These are phyloP conservation scores for Metschnikowia baotianmanensis DNA, from an alignment of 805 yeast species.

Conservation along the genomic window DNA sequence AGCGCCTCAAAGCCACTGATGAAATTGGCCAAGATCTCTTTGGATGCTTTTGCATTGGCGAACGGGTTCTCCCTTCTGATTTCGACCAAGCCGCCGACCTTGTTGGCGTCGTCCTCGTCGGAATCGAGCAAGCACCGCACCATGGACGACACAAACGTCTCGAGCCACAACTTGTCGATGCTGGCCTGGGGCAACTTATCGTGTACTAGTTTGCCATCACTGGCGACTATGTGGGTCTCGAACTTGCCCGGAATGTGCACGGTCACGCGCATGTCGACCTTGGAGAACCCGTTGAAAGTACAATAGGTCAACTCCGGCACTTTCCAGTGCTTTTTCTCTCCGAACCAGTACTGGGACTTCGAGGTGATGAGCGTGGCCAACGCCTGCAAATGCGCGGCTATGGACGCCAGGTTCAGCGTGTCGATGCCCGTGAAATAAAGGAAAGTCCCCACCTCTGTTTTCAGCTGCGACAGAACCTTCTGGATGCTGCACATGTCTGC, in stretches of 20 bases:
- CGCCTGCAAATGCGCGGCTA: constrained; percentile 71
- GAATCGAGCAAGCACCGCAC: constrained; percentile 67
- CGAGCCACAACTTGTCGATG: constrained; percentile 48
- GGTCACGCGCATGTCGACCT: constrained; percentile 66
- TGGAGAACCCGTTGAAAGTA: constrained; percentile 57
- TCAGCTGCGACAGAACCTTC: constrained; percentile 41
- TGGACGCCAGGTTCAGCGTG: constrained; percentile 70
- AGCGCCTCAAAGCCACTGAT: constrained; percentile 63
- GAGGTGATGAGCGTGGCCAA: constrained; percentile 60
- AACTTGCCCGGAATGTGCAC: constrained; percentile 77
- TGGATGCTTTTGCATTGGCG: constrained; percentile 44
- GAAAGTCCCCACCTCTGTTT: constrained; percentile 62
- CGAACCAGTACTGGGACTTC: constrained; percentile 75
- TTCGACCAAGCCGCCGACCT: constrained; percentile 66
- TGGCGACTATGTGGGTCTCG: constrained; percentile 49
- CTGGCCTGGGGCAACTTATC: constrained; percentile 53
- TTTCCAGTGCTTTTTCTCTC: constrained; percentile 65
- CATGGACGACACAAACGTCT: constrained; percentile 64
- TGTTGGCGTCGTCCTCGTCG: constrained; percentile 65
- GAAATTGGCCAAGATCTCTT: constrained; percentile 43
- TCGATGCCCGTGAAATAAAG: constrained; percentile 75
- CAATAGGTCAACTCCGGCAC: constrained; percentile 72
- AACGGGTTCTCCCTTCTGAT: constrained; percentile 83
- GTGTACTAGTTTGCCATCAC: constrained; percentile 50
- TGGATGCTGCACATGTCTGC: constrained; percentile 59